Evolutionary conservation across 2,329 filamentous ascomycete species (phyloP), one percentile per base, ranked within the genome.

Genomic region (Ophiocordyceps robertsii): DNA sequence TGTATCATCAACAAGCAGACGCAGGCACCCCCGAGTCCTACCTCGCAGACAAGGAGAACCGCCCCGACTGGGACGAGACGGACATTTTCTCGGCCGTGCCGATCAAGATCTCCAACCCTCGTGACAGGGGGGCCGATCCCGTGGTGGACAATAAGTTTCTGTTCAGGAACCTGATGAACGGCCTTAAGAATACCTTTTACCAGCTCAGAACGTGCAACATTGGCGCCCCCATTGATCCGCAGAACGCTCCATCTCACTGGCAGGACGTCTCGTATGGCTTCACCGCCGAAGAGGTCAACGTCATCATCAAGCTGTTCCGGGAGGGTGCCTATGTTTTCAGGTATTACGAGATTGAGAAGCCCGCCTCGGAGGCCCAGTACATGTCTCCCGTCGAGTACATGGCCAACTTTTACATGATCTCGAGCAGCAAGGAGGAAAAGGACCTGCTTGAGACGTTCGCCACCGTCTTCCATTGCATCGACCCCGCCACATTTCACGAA

Each of bases 101-200:
- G 0, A 96, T 99, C 64, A 95, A 94, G 64, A 92, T 87, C 0
- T 85, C 86, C 0, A 95, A 92, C 54, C 85, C 88, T 8, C 79
- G 89, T 39, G 92, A 98, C 50, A 76, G 90, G 46, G 87, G 83
- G 44, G 81, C 83, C 13, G 89, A 96, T 56, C 90, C 92, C 0
- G 88, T 98, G 14, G 80, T 80, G 3, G 93, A 99, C 60, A 98
- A 98, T 68, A 95, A 96, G 56, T 96, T 98, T 52, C 67, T 99
- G 5, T 98, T 98, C 67, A 89, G 89, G 61, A 98, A 95, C 50
- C 68, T 98, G 7, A 84, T 99, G 67, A 93, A 93, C 52, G 92
- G 92, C 0, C 69, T 98, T 1, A 96, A 96, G 64, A 94, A 90
- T 53, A 88, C 93, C 7, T 95, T 99, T 61, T 95, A 94, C 54